Percentiles rank a stretch among this genome's conserved stretches.
Evolutionary conservation across 768 basidiomycete species (phyloP).

Genomic region (Amylocystis lapponica): DNA sequence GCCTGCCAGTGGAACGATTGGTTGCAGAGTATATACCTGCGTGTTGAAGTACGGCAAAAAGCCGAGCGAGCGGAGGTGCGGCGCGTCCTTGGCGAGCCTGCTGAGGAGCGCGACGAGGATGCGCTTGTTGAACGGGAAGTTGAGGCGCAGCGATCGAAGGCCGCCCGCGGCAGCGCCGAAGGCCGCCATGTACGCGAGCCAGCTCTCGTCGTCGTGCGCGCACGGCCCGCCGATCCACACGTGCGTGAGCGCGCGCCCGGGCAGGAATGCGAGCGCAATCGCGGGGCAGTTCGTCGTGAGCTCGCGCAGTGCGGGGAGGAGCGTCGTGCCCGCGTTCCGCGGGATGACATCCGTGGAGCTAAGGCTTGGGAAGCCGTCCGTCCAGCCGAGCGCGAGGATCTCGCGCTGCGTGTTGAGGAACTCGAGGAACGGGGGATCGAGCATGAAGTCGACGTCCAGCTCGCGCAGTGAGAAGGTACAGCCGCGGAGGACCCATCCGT

Average conservation of each 20-base stretch:
- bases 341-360: conserved; percentile 1
- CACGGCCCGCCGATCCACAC: conserved; percentile 12
- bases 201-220: conserved; percentile 7
- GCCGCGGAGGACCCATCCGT: conserved; percentile 10
- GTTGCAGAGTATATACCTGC: background rate
- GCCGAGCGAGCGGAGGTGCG: conserved; percentile 12
- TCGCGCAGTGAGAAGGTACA: conserved; percentile 11
- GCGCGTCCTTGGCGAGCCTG: conserved; percentile 7
- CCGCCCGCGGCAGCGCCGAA: background rate
- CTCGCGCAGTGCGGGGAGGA: conserved; percentile 4
- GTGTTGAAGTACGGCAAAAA: conserved; percentile 10
- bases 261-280: conserved; percentile 9
- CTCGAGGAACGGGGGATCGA: conserved; percentile 5
- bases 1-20: background rate
- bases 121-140: conserved; percentile 8
- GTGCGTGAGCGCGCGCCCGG: conserved; percentile 8
- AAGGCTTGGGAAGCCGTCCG: conserved; percentile 4
- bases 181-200: conserved; percentile 5
- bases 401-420: conserved; percentile 11
- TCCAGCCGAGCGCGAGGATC: conserved; percentile 9
- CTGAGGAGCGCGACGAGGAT: conserved; percentile 2
- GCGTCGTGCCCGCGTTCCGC: conserved; percentile 1
- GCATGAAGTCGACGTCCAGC: conserved; percentile 13
- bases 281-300: conserved; percentile 10
- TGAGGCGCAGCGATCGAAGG: conserved; percentile 11